Evolutionary conservation across 805 yeast species (phyloP), one percentile per base, ranked within the genome.

Genomic region (Jamesozyma rosinii): DNA sequence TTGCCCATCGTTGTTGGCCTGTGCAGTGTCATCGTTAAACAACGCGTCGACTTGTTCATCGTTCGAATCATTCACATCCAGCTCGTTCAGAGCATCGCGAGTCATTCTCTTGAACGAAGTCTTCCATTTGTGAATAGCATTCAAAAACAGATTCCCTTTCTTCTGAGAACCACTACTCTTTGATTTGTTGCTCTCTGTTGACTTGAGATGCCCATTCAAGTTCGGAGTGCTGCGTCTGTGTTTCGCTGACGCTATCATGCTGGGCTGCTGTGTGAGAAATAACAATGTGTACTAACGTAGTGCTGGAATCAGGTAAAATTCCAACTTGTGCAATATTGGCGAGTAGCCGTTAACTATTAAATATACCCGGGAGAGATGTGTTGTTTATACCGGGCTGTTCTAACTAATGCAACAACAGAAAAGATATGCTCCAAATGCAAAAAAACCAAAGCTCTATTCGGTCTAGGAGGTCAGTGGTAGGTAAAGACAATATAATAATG

Each of bases 11-110:
- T 4, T 18, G 5, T 11, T 15, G 17, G 5, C n/a, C 18, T 18
- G 17, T 22, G 27, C 13, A 20, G 6, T n/a, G 22, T 42, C 44
- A 11, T 38, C 42, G 17, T 47, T 44, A 21, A 57, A 57, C 21
- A 57, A 32, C 1, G 50, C 51, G 8, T 55, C 55, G 13, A 58
- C 45, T 19, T 48, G 52, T 18, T 53, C 55, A 17, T 56, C 56
- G n/a, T 44, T 45, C 8, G 44, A 39, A 4, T 32, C 33, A 27
- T 38, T 35, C 10, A 45, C 51, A 21, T 50, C 54, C 37, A 58
- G 33, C n/a, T 45, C 41, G 18, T 48, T 49, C 45, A 53, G 42
- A 1, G 59, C 50, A 13, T 48, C 59, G 13, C 49, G 55, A 14
- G 57, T 50, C 1, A 52, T 42, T 38, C 35, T 52, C 43, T 49